A percentile compares a stretch with the other conserved stretches of the same genome.
Evolutionary conservation across 2,329 filamentous ascomycete species (phyloP).

Genomic region (Aspergillus aculeatinus): DNA sequence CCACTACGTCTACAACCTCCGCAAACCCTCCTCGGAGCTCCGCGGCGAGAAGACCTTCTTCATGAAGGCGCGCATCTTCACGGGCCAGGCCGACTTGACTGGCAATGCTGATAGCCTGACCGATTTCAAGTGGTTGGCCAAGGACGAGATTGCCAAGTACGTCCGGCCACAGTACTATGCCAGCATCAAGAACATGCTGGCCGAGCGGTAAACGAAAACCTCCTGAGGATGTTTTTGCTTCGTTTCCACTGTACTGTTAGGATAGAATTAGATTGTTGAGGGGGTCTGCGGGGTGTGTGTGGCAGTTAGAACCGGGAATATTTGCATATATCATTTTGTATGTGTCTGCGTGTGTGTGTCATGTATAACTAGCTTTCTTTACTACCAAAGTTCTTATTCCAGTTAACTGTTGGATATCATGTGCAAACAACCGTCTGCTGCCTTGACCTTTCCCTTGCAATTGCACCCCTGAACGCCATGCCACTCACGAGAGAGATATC

Average conservation of each 20-base stretch:
- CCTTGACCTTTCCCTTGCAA: not conserved
- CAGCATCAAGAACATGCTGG: conserved; percentile 78
- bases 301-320: not conserved
- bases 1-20: conserved; percentile 65
- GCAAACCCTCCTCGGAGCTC: conserved; percentile 45
- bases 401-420: conserved; percentile 20
- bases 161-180: conserved; percentile 70
- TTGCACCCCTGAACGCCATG: conserved; percentile 14
- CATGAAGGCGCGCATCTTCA: conserved; percentile 94
- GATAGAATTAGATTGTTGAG: conserved; percentile 2
- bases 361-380: conserved; percentile 40
- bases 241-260: conserved; percentile 15
- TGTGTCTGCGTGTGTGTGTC: conserved; percentile 26
- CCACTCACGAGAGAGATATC: not conserved
- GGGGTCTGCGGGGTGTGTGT: not conserved
- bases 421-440: not conserved
- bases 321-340: conserved; percentile 36
- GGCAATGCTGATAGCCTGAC: conserved; percentile 69
- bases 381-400: not conserved
- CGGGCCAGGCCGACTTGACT: conserved; percentile 81
- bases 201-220: conserved; percentile 59
- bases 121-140: conserved; percentile 91
- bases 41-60: conserved; percentile 86
- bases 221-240: too few relatives aligned
- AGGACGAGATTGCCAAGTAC: conserved; percentile 74